These are phyloP conservation scores for Aquanectria penicillioides DNA, from an alignment of 2,329 filamentous ascomycete genomes.

Conservation along the genomic window DNA sequence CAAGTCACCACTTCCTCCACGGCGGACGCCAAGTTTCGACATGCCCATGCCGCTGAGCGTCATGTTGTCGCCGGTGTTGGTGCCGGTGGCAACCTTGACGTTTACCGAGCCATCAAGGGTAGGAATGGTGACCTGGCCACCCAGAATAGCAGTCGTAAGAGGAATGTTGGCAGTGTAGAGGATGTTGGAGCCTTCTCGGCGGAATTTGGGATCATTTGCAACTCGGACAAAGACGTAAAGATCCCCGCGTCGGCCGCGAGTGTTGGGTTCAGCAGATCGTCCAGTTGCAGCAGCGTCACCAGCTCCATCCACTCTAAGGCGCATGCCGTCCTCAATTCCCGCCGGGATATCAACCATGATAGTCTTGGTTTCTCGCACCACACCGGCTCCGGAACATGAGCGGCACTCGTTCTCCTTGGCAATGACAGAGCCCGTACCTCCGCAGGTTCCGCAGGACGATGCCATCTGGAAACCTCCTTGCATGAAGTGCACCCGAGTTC, in stretches of 20 bases:
- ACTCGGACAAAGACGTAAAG: constrained; percentile 92
- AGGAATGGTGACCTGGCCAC: constrained; percentile 88
- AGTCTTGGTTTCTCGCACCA: constrained; percentile 83
- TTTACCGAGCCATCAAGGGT: constrained; percentile 92
- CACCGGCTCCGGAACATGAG: constrained; percentile 83
- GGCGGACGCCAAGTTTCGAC: constrained; percentile 79
- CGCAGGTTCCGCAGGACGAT: constrained; percentile 84
- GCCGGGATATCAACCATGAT: constrained; percentile 92
- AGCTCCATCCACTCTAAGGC: constrained; percentile 83
- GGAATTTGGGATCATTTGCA: constrained; percentile 89
- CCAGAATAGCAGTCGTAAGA: constrained; percentile 90
- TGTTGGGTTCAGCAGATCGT: constrained; percentile 69
- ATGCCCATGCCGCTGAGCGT: constrained; percentile 93
- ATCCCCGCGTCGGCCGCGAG: constrained; percentile 80
- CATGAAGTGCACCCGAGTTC: constrained; percentile 87
- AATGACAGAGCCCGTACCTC: constrained; percentile 79
- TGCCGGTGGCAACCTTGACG: constrained; percentile 90
- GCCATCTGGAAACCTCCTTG: constrained; percentile 96
- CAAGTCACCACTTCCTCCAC: constrained; percentile 79
- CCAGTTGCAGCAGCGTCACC: constrained; percentile 88
- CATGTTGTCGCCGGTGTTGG: constrained; percentile 90
- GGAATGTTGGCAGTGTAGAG: constrained; percentile 92
- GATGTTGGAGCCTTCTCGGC: constrained; percentile 86
- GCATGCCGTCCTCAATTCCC: constrained; percentile 97
- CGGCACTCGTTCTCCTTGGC: constrained; percentile 85